Conservation (phyloP, 129 eudicot species). For the Silybum marianum region DNA sequence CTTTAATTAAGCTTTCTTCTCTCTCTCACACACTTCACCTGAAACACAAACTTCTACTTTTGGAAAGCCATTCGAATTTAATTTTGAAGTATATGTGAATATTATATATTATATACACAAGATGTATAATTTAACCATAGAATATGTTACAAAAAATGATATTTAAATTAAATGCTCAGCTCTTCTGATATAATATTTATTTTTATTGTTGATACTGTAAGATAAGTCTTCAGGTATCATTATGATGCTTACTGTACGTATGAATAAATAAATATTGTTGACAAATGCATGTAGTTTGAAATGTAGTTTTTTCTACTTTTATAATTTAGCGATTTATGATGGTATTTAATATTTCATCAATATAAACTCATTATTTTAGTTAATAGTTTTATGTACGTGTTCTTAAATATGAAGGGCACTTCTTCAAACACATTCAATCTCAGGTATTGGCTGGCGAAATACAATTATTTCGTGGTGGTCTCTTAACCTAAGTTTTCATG, state of each 20-base stretch:
- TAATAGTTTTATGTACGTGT: no score
- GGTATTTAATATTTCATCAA: not conserved
- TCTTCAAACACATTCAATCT: not conserved
- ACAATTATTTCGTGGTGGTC: no score
- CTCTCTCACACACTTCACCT: not conserved
- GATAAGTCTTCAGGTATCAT: not conserved
- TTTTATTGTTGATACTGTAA: not conserved
- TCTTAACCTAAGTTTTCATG: no score
- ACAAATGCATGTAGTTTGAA: not conserved
- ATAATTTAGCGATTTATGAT: not conserved
- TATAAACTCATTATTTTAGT: not conserved
- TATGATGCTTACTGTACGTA: not conserved
- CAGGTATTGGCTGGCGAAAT: not conserved
- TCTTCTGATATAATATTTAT: not conserved
- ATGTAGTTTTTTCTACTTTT: not conserved
- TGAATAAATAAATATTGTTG: not conserved
- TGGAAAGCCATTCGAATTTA: not conserved
- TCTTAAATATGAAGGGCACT: not conserved
- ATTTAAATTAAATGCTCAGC: not conserved
- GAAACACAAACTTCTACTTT: not conserved
- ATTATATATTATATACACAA: not conserved
- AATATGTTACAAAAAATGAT: not conserved
- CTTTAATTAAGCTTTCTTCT: not conserved
- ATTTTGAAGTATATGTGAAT: not conserved
- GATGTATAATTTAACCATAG: not conserved